These are phyloP conservation scores for Mycena rosella DNA, from an alignment of 768 basidiomycete genomes.

Conservation along the genomic window DNA sequence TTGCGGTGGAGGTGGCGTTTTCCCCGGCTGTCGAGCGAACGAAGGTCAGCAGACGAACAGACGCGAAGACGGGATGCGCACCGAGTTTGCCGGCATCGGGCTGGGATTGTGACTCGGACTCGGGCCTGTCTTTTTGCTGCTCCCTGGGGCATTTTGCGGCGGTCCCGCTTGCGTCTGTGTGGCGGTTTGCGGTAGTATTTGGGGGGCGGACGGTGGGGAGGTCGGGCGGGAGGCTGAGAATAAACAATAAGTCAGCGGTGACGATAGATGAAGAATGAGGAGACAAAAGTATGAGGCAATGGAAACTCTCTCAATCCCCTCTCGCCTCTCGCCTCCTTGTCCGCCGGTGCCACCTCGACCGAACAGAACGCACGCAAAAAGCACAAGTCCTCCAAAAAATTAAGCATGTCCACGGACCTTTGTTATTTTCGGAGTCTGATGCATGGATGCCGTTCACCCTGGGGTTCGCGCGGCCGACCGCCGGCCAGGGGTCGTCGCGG, in stretches of 20 bases:
- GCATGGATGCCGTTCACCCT: constrained; percentile 9
- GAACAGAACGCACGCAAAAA: too few species aligned
- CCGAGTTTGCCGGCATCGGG: too few species aligned
- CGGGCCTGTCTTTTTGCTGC: not conserved
- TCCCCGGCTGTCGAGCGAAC: too few species aligned
- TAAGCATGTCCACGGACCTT: constrained; percentile 1
- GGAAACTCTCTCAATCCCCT: too few species aligned
- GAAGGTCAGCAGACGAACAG: too few species aligned
- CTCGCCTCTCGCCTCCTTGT: not conserved
- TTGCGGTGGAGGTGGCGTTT: too few species aligned
- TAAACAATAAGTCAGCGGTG: not conserved
- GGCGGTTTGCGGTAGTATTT: not conserved
- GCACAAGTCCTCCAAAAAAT: too few species aligned
- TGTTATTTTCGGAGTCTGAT: not conserved
- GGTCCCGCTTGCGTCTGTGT: not conserved
- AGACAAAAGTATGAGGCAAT: too few species aligned
- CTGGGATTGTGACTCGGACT: not conserved
- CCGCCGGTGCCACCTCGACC: not conserved
- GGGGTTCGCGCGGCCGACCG: constrained; percentile 20
- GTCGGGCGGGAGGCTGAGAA: constrained; percentile 17
- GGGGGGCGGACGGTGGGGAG: constrained; percentile 5
- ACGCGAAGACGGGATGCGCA: too few species aligned
- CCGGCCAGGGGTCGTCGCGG: constrained; percentile 27
- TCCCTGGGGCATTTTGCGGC: not conserved
- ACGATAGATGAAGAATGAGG: too few species aligned